These are phyloP conservation scores for Penium margaritaceum DNA, from an alignment of 139 green algal genomes.

Conservation along the genomic window DNA sequence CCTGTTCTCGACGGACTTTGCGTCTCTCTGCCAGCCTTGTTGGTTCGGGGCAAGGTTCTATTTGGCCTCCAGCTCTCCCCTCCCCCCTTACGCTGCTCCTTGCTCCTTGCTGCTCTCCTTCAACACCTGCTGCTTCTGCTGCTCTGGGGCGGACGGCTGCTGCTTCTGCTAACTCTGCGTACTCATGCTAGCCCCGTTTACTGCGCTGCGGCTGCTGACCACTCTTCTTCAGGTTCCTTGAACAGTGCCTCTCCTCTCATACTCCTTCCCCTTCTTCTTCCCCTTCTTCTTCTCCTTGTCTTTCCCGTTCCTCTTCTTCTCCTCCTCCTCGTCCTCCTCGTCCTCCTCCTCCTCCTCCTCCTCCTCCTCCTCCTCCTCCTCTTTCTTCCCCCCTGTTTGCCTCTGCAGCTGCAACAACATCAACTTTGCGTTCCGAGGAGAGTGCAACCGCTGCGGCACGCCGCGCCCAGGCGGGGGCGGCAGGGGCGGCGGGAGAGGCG, in stretches of 20 bases:
- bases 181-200: too few species aligned
- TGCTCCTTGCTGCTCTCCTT: background rate
- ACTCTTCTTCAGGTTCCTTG: too few species aligned
- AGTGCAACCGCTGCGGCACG: conserved; percentile 44
- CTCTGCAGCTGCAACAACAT: conserved; percentile 36
- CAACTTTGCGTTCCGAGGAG: conserved; percentile 42
- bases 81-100: too few species aligned
- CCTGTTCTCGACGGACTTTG: too few species aligned
- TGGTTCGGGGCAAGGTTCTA: too few species aligned
- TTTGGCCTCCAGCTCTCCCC: too few species aligned
- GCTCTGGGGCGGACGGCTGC: background rate
- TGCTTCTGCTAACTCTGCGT: too few species aligned
- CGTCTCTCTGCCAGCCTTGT: conserved; percentile 11
- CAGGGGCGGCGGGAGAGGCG: conserved; percentile 7
- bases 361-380: background rate
- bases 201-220: too few species aligned
- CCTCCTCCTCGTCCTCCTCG: background rate
- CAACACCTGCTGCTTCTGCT: background rate
- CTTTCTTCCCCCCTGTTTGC: background rate
- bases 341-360: background rate
- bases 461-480: conserved; percentile 16
- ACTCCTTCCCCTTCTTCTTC: background rate
- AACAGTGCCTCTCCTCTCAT: background rate
- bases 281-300: background rate
- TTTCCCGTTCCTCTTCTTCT: background rate